phyloP scores from a whole-genome alignment of 495 filamentous ascomycete species.

The Penicillium malachiteum region DNA sequence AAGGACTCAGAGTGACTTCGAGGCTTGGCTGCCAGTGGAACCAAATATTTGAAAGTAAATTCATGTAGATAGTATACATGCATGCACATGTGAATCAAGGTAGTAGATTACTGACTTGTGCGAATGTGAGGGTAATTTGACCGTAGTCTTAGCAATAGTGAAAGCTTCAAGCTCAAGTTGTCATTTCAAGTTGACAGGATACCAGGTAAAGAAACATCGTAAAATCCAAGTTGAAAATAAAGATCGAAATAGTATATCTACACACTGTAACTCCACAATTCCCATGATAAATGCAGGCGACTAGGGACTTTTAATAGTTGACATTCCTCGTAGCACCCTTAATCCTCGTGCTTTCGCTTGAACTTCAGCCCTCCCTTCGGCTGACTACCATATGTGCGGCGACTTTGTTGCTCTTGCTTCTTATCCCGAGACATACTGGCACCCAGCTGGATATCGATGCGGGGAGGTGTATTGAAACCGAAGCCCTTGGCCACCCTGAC shows the following conservation, averaged over 20 bases:
- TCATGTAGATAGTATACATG: not conserved
- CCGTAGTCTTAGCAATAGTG: no score
- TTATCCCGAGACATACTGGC: constrained; percentile 87
- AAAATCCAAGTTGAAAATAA: constrained; percentile 10
- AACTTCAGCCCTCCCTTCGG: constrained; percentile 45
- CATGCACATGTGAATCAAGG: no score
- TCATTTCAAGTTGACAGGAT: not conserved
- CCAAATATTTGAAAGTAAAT: no score
- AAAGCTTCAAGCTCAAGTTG: no score
- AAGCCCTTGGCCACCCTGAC: constrained; percentile 93
- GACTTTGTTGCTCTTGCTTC: constrained; percentile 66
- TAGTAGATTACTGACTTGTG: not conserved
- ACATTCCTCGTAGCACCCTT: constrained; percentile 20
- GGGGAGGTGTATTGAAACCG: constrained; percentile 83
- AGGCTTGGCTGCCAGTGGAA: no score
- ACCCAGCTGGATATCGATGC: constrained; percentile 85
- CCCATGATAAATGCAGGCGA: constrained; percentile 27
- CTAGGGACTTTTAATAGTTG: constrained; percentile 16
- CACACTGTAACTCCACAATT: constrained; percentile 28
- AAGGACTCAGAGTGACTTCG: no score
- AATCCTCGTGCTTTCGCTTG: constrained; percentile 44
- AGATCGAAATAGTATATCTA: constrained; percentile 31
- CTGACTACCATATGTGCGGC: constrained; percentile 80
- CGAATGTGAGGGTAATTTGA: no score
- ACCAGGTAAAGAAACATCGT: not conserved